Base-by-base conservation (phyloP, 2,329 filamentous ascomycete genomes). In the Fusarium poae region DNA sequence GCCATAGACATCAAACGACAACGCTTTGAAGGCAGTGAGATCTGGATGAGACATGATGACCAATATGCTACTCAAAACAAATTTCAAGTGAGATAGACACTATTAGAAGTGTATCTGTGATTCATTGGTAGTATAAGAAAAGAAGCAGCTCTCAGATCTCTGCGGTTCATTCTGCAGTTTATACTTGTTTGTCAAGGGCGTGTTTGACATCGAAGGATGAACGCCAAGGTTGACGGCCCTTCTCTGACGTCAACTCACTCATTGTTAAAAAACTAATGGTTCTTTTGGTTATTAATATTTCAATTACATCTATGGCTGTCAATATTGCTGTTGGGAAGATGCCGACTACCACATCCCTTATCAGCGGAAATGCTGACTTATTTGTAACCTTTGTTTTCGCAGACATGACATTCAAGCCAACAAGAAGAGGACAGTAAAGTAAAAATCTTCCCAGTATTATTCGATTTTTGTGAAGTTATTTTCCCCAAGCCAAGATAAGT, bases 1-100 rank as follows among this genome's bases (percentile, higher is more conserved):
- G 5, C 61, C 61, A 12, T 63, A 63, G 20, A 40, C 37, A 5
- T 63, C 61, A 21, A 63, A 63, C 1, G 61, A 64, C 20, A 63
- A 9, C 2, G 61, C 50, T 10, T 64, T 63, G 6, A 63, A 63
- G 1, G n/a, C 12, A 0, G 61, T 63, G 0, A 63, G 50, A 6
- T 63, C 50, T 3, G 39, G 50, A 13, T 29, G 20, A 15, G 50
- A 25, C 61, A 63, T 63, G 1, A 1, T 18, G 2, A 11, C 6
- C 18, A 5, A 25, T 21, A 13, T 6, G 12, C 5, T 2, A 29
- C 3, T 43, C 3, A 7, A 27, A 18, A 4, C 2, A 1, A 16
- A 5, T 29, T 30, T 16, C 7, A 20, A 15, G 2, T 18, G 2
- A 43, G 16, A 5, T 35, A 4, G 2, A 2, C 0, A 15, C 12